Base-by-base conservation (phyloP, 257 asterid species). In the Fraxinus anomala region DNA sequence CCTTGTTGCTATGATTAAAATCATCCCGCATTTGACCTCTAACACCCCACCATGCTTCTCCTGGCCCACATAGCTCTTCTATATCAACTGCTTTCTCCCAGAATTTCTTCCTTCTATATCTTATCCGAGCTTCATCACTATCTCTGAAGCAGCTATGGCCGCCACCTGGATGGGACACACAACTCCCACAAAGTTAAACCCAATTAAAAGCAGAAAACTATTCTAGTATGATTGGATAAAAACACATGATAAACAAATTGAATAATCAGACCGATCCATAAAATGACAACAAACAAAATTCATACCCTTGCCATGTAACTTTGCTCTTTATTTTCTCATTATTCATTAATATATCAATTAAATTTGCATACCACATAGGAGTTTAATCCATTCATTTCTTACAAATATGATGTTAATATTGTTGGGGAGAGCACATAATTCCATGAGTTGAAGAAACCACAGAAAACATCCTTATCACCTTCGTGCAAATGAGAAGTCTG, bases 41-140 rank as follows among this genome's bases (percentile, higher is more conserved):
- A 13, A 92, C 98, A 3, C 99, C 99, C 99, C 99, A 93, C 99
- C 99, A 96, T 75, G 94, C 94, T 78, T 96, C 99, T 68, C 90
- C 96, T 0, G 97, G 89, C 71, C 98, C 98, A 74, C 99, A 96
- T 30, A 96, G 95, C 90, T 96, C 96, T 40, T 92, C 87, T 23
- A 77, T 77, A 68, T 91, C 96, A 13, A 91, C 97, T 34, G 99
- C 92, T 86, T 93, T 93, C 72, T 96, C 95, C 98, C 98, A 96
- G 86, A 96, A 87, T 75, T 90, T 93, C 82, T 86, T 91, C 82
- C 97, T 88, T 79, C 92, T 85, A 47, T 26, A 74, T 85, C 99
- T 88, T 75, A 90, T 81, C 85, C 98, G 87, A 28, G 97, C 97
- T 89, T 96, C 99, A 73, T 96, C 99, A 17, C 99, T 82, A 40